Evolutionary conservation across 2,329 filamentous ascomycete genomes (phyloP).

Genomic region (Epichloe gansuensis): DNA sequence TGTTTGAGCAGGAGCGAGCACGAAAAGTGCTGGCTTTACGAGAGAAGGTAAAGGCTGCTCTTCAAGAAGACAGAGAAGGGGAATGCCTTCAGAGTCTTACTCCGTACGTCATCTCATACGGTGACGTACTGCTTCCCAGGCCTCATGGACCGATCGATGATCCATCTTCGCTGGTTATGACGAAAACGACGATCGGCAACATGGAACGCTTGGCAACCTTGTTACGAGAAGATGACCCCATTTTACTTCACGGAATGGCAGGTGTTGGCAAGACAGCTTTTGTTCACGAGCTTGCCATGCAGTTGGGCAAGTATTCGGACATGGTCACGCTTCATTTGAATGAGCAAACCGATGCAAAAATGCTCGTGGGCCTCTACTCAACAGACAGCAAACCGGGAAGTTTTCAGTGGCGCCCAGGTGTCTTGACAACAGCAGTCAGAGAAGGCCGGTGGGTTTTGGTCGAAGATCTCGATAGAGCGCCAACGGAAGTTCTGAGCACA

Average conservation of each 20-base stretch:
- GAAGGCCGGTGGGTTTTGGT: slow-evolving; percentile 96
- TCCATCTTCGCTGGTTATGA: slow-evolving; percentile 48
- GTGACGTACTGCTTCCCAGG: slow-evolving; percentile 53
- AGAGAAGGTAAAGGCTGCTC: slow-evolving; percentile 20
- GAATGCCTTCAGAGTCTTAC: slow-evolving; percentile 35
- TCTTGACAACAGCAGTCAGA: slow-evolving; percentile 82
- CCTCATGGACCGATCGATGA: slow-evolving; percentile 35
- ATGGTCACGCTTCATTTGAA: slow-evolving; percentile 95
- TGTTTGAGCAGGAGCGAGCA: slow-evolving; percentile 44
- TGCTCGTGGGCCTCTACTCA: slow-evolving; percentile 87
- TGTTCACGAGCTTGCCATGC: slow-evolving; percentile 67
- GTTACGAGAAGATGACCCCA: slow-evolving; percentile 54
- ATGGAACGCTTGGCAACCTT: slow-evolving; percentile 54
- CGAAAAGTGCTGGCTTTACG: slow-evolving; percentile 31
- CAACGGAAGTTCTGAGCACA: slow-evolving; percentile 87
- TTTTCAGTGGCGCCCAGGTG: slow-evolving; percentile 84
- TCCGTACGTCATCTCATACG: slow-evolving; percentile 50
- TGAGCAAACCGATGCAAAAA: slow-evolving; percentile 95
- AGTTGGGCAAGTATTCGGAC: slow-evolving; percentile 62
- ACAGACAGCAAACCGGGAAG: slow-evolving; percentile 77
- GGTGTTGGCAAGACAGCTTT: slow-evolving; percentile 86
- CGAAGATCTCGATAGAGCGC: slow-evolving; percentile 89
- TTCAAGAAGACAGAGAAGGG: slow-evolving; percentile 5
- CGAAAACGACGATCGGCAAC: slow-evolving; percentile 60
- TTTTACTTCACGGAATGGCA: slow-evolving; percentile 69